A percentile compares a stretch with the other conserved stretches of the same genome.
phyloP scores from a whole-genome alignment of 2,329 filamentous ascomycete genomes.

The Stromatinia cepivora region DNA sequence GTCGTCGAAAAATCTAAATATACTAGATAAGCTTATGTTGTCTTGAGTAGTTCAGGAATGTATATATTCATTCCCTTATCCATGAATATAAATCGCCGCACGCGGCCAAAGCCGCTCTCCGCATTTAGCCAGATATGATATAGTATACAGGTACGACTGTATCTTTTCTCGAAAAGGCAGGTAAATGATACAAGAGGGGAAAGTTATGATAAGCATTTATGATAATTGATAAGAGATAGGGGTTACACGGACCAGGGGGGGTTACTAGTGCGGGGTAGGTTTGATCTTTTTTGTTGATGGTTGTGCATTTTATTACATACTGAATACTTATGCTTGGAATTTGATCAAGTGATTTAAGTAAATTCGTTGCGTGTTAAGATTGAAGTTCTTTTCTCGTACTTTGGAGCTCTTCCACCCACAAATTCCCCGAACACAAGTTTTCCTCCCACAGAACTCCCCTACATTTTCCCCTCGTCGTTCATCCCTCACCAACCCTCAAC shows the following conservation, averaged over 20 bases:
- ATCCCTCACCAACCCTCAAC: slow-evolving; percentile 20
- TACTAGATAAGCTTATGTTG: background rate
- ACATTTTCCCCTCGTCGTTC: background rate
- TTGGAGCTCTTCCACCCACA: background rate
- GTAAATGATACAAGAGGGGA: background rate
- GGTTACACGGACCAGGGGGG: background rate
- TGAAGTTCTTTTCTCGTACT: background rate
- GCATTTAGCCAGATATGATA: background rate
- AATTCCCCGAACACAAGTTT: too few species aligned
- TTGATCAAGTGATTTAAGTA: background rate
- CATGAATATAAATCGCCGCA: background rate
- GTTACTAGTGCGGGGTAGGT: slow-evolving; percentile 19
- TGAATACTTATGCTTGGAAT: background rate
- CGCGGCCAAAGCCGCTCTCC: slow-evolving; percentile 20
- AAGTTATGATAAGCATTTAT: background rate
- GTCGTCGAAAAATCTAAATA: background rate
- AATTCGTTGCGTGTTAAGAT: background rate
- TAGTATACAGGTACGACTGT: background rate
- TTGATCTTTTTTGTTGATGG: background rate
- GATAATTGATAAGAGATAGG: slow-evolving; percentile 1
- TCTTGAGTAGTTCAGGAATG: background rate
- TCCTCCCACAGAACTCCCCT: too few species aligned
- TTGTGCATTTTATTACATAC: slow-evolving; percentile 9
- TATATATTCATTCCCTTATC: background rate
- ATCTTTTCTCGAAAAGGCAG: slow-evolving; percentile 1